A percentile compares a stretch with the other conserved stretches of the same genome.
These are phyloP conservation scores for Colletotrichum simmondsii DNA, from an alignment of 2,329 filamentous ascomycete species.

Conservation along the genomic window DNA sequence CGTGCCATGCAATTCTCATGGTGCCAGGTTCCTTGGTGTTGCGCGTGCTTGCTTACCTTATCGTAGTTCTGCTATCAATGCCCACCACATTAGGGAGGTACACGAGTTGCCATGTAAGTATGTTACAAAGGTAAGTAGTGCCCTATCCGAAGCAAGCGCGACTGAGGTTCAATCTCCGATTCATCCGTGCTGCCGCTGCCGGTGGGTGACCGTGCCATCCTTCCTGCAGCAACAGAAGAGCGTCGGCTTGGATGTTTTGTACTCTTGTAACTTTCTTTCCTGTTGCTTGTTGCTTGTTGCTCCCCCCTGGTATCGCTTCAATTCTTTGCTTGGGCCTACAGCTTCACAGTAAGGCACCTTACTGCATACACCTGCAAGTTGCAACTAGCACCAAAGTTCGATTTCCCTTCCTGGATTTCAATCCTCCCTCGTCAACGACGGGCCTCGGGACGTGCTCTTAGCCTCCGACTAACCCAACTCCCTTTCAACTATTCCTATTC, in stretches of 20 bases:
- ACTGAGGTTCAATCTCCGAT: slow-evolving; percentile 24
- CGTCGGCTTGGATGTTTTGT: background rate
- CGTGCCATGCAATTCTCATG: slow-evolving; percentile 1
- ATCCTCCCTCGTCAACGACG: slow-evolving; percentile 7
- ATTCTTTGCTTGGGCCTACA: background rate
- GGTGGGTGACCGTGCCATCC: slow-evolving; percentile 15
- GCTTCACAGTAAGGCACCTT: no score
- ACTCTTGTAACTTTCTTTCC: background rate
- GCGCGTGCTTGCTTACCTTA: background rate
- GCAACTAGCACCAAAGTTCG: background rate
- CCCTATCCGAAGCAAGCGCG: background rate
- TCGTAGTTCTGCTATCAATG: background rate
- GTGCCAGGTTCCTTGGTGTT: background rate
- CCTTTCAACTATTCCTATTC: background rate
- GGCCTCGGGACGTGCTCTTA: slow-evolving; percentile 23
- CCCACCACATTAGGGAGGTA: background rate
- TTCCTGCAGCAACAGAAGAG: slow-evolving; percentile 6
- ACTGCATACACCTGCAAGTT: no score
- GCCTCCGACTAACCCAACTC: background rate
- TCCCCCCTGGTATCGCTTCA: background rate
- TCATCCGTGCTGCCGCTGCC: slow-evolving; percentile 21
- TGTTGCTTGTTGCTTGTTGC: background rate
- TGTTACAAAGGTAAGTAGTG: background rate
- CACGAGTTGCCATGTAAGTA: background rate
- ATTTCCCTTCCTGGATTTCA: background rate